Percentiles rank a stretch among this genome's conserved stretches.
Evolutionary conservation across 78 protist species (phyloP).

Genomic region (Creolimax fragrantissima): DNA sequence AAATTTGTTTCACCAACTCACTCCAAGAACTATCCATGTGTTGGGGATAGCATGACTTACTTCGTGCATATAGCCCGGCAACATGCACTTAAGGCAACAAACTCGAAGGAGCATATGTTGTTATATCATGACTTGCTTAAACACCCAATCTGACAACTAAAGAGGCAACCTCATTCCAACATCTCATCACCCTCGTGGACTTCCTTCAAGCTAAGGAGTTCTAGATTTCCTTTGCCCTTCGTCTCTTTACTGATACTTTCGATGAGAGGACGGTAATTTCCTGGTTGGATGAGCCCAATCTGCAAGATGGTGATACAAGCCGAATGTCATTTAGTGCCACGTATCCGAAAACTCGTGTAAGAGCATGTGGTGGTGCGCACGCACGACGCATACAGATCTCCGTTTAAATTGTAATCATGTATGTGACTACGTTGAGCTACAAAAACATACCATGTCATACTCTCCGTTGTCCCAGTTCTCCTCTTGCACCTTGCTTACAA

Average conservation of each 20-base stretch:
- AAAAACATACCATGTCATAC: conserved; percentile 34
- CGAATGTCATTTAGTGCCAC: background rate
- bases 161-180: conserved; percentile 6
- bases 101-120: too few species aligned
- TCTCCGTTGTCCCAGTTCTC: conserved; percentile 36
- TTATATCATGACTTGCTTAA: too few species aligned
- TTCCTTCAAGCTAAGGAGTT: background rate
- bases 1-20: too few species aligned
- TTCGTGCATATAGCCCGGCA: too few species aligned
- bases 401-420: too few species aligned
- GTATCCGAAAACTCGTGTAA: background rate
- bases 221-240: background rate
- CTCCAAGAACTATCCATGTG: too few species aligned
- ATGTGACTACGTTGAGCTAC: too few species aligned
- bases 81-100: too few species aligned
- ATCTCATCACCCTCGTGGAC: conserved; percentile 21
- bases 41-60: too few species aligned
- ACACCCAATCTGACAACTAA: too few species aligned
- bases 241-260: background rate
- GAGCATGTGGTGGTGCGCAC: too few species aligned
- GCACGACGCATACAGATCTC: too few species aligned
- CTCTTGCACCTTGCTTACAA: background rate
- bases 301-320: background rate
- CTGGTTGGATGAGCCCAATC: conserved; percentile 12
- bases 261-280: background rate